A percentile compares a stretch with the other conserved stretches of the same genome.
These are phyloP conservation scores for Neonectria hederae DNA, from an alignment of 2,329 filamentous ascomycete genomes.

Conservation along the genomic window DNA sequence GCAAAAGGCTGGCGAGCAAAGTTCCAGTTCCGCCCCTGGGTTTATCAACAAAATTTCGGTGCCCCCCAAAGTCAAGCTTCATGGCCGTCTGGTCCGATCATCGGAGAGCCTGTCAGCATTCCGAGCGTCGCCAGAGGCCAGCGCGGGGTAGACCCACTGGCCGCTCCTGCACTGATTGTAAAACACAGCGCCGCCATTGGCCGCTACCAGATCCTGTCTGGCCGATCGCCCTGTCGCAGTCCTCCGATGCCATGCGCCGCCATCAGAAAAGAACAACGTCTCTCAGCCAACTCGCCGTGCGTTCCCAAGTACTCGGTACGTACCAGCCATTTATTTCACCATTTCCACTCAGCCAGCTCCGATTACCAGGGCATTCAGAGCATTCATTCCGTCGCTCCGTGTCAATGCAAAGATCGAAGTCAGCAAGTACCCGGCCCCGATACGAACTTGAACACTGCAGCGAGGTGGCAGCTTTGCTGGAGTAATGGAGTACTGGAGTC, in stretches of 20 bases:
- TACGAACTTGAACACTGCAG: not conserved
- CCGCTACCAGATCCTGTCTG: constrained; percentile 25
- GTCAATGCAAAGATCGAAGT: not conserved
- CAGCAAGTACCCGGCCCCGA: not conserved
- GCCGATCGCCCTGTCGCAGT: constrained; percentile 37
- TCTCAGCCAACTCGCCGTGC: constrained; percentile 16
- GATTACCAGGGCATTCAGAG: no score
- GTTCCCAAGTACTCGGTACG: constrained; percentile 11
- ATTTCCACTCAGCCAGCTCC: no score
- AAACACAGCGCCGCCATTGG: constrained; percentile 41
- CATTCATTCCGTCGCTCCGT: not conserved
- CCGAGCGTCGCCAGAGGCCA: constrained; percentile 39
- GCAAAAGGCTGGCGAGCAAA: constrained; percentile 26
- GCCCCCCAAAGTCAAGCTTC: constrained; percentile 40
- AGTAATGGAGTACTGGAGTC: not conserved
- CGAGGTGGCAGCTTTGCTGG: no score
- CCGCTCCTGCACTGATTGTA: constrained; percentile 42
- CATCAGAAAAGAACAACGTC: constrained; percentile 17
- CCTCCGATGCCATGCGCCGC: constrained; percentile 37
- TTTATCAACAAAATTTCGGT: constrained; percentile 43
- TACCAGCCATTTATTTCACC: not conserved
- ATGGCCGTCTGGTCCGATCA: constrained; percentile 43
- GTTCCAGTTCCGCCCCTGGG: constrained; percentile 30
- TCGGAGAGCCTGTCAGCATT: constrained; percentile 44
- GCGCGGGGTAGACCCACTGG: constrained; percentile 43